Evolutionary conservation across 352 stramenopile species (phyloP), one percentile per base, ranked within the genome.

Genomic region (Pythium insidiosum): DNA sequence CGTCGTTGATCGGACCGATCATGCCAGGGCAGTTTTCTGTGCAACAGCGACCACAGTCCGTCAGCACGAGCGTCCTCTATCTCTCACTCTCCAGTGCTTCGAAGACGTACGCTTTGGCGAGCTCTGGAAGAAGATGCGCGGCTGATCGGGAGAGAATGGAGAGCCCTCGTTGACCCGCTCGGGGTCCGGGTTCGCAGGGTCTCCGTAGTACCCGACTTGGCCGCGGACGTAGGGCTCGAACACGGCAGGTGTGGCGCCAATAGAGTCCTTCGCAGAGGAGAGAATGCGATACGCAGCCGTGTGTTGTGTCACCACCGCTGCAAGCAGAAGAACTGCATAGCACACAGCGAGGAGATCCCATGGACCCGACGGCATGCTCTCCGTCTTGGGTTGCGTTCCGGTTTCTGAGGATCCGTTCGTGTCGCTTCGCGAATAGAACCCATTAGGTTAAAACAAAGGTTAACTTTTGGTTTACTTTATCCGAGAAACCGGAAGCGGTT

Each of bases 161-260:
- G 71, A 51, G 42, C 84, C 85, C 64, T 96, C 81, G 57, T 96
- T 94, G n/a, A 94, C 63, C 23, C 72, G 58, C 43, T 91, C 77
- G 1, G 73, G 56, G 19, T 66, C 50, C 7, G 60, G 69, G 41
- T 88, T 85, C 12, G 50, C 34, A 3, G 80, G 70, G 47, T 97
- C 80, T 36, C 88, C 83, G 29, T 86, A 89, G 49, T 84, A 82
- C 12, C 83, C 87, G 1, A 93, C 88, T 37, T 71, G 72, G 13
- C 88, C 88, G 6, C 46, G 49, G 6, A 74, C 78, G 47, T 96
- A 96, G 12, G 89, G 87, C 43, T 82, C 63, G 37, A 96, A 96
- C 5, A 68, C 59, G 1, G 76, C 76, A 9, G 48, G 52, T 9
- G 62, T 67, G 5, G 38, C 46, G 1, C 52, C 45, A 3, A 61